Conservation (phyloP, 2,329 filamentous ascomycete genomes). For the Hypoxylon sp. region DNA sequence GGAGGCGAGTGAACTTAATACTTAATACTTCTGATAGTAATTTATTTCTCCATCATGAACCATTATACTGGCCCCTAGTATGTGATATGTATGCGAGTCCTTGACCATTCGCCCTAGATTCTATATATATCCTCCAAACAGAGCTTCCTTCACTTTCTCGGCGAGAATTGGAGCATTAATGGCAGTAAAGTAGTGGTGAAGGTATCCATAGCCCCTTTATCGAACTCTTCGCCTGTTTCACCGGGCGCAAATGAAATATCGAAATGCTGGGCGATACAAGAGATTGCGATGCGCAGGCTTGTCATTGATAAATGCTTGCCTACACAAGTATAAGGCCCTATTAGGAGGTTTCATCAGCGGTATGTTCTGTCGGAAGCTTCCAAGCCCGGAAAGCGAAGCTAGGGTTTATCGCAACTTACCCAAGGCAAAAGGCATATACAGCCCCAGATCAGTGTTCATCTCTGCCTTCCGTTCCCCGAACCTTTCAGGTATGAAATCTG, state of each 20-base stretch:
- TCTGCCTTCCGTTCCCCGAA: slow-evolving; percentile 44
- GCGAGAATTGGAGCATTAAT: slow-evolving; percentile 41
- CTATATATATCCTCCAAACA: not conserved
- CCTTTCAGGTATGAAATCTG: slow-evolving; percentile 48
- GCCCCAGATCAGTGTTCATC: slow-evolving; percentile 44
- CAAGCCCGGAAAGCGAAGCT: not conserved
- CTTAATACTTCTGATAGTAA: too few species aligned
- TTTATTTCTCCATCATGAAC: too few species aligned
- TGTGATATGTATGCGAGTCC: too few species aligned
- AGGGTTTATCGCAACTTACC: slow-evolving; percentile 29
- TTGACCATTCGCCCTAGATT: not conserved
- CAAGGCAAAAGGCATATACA: slow-evolving; percentile 46
- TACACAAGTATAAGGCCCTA: slow-evolving; percentile 42
- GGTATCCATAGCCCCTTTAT: slow-evolving; percentile 40
- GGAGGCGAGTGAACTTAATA: too few species aligned
- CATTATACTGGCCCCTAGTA: too few species aligned
- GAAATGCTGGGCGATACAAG: slow-evolving; percentile 37
- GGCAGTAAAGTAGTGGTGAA: slow-evolving; percentile 40
- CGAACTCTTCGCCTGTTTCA: slow-evolving; percentile 44
- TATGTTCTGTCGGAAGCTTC: not conserved
- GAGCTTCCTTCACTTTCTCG: slow-evolving; percentile 15
- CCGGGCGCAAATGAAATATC: slow-evolving; percentile 47
- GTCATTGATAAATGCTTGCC: slow-evolving; percentile 48
- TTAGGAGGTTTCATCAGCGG: slow-evolving; percentile 2
- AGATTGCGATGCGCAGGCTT: slow-evolving; percentile 42